Base-by-base conservation (phyloP, 176 grass and related monocot species). In the Rhynchospora breviuscula region DNA sequence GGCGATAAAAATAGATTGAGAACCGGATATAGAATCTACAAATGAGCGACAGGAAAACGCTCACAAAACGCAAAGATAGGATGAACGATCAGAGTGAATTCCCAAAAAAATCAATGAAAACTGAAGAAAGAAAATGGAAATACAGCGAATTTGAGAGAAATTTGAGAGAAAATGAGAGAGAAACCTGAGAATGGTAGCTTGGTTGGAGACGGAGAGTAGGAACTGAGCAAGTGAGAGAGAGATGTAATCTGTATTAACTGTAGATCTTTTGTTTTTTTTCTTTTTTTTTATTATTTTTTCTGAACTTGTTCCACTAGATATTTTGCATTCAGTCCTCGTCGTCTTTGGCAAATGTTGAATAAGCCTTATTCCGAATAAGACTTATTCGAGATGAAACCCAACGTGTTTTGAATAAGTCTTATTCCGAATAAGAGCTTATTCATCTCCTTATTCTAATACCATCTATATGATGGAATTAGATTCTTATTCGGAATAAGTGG, bases 1-100 rank as follows among this genome's bases (percentile, higher is more conserved):
- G 18, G 35, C 45, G 58, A 81, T 45, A 65, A 82, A 66, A 82
- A 82, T 82, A 82, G 59, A 31, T 65, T 82, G n/a, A 23, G 19
- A 81, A 81, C 40, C 44, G 21, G 12, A 51, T 31, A 67, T 62
- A 18, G 4, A 48, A 21, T 67, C 44, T 6, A 15, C 47, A 43
- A 63, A 81, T 81, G 59, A 63, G 43, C 79, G 54, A 82, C 44
- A 15, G 40, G 63, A 67, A 67, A 67, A 25, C 1, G 61, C 12
- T 65, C 61, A 47, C 25, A 29, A 80, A 65, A 33, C 17, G 14
- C 33, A 46, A 18, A 72, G 17, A 72, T 72, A 72, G 43, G 43
- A 14, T 44, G 21, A 81, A 46, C 15, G 11, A 81, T 44, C 10
- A 58, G 4, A 22, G 12, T 1, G 31, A 15, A 79, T 79, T 79